These are phyloP conservation scores for Eimeria nieschulzi DNA, from an alignment of 169 alveolate genomes.

Conservation along the genomic window DNA sequence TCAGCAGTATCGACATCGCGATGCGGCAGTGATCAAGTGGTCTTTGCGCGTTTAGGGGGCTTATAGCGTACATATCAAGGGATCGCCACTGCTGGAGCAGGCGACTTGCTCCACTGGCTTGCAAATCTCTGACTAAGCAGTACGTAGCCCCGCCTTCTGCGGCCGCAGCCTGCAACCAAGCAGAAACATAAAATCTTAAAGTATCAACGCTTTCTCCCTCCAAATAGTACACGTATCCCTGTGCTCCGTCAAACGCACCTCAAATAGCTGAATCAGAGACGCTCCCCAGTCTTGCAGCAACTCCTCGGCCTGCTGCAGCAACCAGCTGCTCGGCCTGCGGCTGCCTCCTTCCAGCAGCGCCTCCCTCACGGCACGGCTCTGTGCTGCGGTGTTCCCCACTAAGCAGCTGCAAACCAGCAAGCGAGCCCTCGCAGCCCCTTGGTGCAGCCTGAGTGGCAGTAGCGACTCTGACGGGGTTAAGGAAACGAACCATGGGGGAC, in stretches of 20 bases:
- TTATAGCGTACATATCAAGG: slow-evolving; percentile 30
- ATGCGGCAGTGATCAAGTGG: neutral
- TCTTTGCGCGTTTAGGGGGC: neutral
- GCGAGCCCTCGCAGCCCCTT: slow-evolving; percentile 42
- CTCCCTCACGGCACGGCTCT: slow-evolving; percentile 50
- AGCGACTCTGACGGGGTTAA: neutral
- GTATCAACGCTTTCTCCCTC: neutral
- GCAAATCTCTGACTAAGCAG: slow-evolving; percentile 21
- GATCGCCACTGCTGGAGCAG: slow-evolving; percentile 45
- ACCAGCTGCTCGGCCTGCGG: slow-evolving; percentile 40
- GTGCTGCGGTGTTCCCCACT: slow-evolving; percentile 47
- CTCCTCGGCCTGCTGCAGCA: slow-evolving; percentile 12
- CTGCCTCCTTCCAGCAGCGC: slow-evolving; percentile 23
- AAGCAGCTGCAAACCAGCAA: slow-evolving; percentile 47
- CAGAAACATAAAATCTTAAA: neutral
- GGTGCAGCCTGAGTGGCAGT: slow-evolving; percentile 51
- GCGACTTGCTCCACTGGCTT: slow-evolving; percentile 13
- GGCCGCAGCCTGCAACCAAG: slow-evolving; percentile 6
- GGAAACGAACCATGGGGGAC: slow-evolving; percentile 25
- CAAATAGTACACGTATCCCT: neutral
- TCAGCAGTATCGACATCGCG: neutral
- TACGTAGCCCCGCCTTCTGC: slow-evolving; percentile 38
- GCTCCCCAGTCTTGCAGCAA: slow-evolving; percentile 48
- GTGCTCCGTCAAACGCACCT: neutral
- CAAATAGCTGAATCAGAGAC: slow-evolving; percentile 50